Conservation (phyloP, 805 yeast species). For the Saccharomycopsis vini region DNA sequence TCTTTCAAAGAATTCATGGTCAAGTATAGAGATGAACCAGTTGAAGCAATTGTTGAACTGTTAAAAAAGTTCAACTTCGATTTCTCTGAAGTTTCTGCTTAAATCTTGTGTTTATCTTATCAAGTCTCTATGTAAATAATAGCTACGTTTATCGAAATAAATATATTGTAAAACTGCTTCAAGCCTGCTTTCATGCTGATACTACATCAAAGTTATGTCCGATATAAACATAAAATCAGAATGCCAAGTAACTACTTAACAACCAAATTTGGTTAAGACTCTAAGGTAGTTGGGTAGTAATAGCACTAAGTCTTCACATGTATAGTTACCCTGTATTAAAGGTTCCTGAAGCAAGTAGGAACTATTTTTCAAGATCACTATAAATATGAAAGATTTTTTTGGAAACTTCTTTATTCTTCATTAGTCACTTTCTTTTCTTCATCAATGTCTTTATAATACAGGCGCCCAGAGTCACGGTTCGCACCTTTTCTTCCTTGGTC, state of each 20-base stretch:
- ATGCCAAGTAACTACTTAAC: no score
- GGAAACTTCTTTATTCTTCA: background rate
- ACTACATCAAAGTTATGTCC: no score
- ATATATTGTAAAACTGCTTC: no score
- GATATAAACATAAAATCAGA: no score
- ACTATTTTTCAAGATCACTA: background rate
- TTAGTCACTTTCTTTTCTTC: slow-evolving; percentile 5
- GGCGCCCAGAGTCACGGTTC: slow-evolving; percentile 23
- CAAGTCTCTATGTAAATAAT: background rate
- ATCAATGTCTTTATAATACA: slow-evolving; percentile 19
- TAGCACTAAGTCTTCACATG: no score
- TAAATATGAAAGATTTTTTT: background rate
- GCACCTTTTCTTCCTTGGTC: slow-evolving; percentile 16
- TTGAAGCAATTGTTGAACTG: slow-evolving; percentile 40
- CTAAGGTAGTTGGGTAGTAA: no score
- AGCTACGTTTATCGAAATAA: no score
- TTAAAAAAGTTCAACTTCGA: slow-evolving; percentile 35
- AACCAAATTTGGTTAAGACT: no score
- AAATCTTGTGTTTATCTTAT: background rate
- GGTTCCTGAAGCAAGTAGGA: no score
- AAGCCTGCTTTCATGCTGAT: no score
- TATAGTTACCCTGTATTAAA: no score
- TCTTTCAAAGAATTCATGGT: slow-evolving; percentile 40
- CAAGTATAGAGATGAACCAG: slow-evolving; percentile 35
- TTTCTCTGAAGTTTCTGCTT: slow-evolving; percentile 14